These are phyloP conservation scores for Pleurotus tuoliensis DNA, from an alignment of 768 basidiomycete species.

Conservation along the genomic window DNA sequence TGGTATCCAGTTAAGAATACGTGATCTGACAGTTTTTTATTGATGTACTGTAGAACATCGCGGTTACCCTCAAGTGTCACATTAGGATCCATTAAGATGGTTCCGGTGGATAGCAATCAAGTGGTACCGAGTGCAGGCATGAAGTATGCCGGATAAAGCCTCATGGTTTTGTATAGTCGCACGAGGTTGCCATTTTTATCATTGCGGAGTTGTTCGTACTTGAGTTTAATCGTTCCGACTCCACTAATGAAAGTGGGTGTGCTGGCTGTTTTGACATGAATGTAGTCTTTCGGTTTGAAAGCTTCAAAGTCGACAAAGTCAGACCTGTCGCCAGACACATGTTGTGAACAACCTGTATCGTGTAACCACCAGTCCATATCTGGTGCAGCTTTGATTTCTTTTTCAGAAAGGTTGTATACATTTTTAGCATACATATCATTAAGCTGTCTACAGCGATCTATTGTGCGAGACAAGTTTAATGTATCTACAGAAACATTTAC, in stretches of 20 bases:
- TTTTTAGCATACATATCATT: too few species aligned
- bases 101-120: background rate
- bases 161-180: background rate
- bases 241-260: background rate
- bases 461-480: too few species aligned
- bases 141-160: background rate
- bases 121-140: background rate
- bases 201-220: background rate
- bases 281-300: background rate
- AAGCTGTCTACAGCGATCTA: too few species aligned
- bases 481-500: too few species aligned
- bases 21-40: background rate
- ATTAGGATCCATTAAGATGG: background rate
- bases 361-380: background rate
- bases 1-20: background rate
- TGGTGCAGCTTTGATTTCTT: too few species aligned
- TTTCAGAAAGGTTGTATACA: too few species aligned
- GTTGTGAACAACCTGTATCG: background rate
- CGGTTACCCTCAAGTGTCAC: background rate
- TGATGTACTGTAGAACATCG: background rate
- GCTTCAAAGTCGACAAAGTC: background rate
- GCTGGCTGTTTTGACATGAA: background rate
- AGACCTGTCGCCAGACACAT: slow-evolving; percentile 14
- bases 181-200: background rate
- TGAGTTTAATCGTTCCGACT: background rate